A percentile compares a stretch with the other conserved stretches of the same genome.
Evolutionary conservation across 495 filamentous ascomycete genomes (phyloP).

Genomic region (Aspergillus incahuasiensis): DNA sequence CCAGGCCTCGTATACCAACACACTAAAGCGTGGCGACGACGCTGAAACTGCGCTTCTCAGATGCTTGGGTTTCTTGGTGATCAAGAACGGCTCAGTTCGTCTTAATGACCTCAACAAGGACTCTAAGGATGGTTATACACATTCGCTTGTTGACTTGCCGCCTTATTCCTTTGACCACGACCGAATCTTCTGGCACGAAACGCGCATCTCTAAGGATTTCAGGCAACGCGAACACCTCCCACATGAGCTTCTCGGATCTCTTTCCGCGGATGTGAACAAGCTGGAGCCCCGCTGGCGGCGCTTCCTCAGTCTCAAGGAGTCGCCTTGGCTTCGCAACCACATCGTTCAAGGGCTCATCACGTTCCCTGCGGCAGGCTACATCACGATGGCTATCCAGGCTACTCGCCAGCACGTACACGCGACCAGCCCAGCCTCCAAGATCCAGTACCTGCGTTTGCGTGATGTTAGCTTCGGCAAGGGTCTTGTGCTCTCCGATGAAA

Average conservation of each 20-base stretch:
- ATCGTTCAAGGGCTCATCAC: slow-evolving; percentile 35
- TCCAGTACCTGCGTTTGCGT: slow-evolving; percentile 6
- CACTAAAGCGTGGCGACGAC: slow-evolving; percentile 7
- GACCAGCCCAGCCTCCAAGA: not conserved
- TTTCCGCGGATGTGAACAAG: slow-evolving; percentile 3
- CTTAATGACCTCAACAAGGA: slow-evolving; percentile 8
- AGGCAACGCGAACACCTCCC: slow-evolving; percentile 7
- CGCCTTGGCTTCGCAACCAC: slow-evolving; percentile 35
- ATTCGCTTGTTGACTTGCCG: slow-evolving; percentile 31
- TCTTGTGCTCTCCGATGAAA: slow-evolving; percentile 6
- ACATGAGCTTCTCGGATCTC: slow-evolving; percentile 28
- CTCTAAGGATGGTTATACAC: slow-evolving; percentile 2
- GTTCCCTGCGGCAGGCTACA: slow-evolving; percentile 56
- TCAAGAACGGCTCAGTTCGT: slow-evolving; percentile 5
- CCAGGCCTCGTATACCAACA: slow-evolving; percentile 10
- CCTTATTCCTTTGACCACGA: slow-evolving; percentile 47
- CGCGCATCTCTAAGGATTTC: slow-evolving; percentile 26
- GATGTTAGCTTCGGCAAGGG: slow-evolving; percentile 12
- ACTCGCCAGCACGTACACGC: slow-evolving; percentile 7
- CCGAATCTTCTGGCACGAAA: slow-evolving; percentile 39
- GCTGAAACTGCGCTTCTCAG: not conserved
- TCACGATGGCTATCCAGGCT: slow-evolving; percentile 56
- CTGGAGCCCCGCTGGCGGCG: slow-evolving; percentile 26
- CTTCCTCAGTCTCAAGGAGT: slow-evolving; percentile 23
- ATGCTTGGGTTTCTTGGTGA: slow-evolving; percentile 6